Base-by-base conservation (phyloP, 306 rosid species). In the Dryas alaskensis region DNA sequence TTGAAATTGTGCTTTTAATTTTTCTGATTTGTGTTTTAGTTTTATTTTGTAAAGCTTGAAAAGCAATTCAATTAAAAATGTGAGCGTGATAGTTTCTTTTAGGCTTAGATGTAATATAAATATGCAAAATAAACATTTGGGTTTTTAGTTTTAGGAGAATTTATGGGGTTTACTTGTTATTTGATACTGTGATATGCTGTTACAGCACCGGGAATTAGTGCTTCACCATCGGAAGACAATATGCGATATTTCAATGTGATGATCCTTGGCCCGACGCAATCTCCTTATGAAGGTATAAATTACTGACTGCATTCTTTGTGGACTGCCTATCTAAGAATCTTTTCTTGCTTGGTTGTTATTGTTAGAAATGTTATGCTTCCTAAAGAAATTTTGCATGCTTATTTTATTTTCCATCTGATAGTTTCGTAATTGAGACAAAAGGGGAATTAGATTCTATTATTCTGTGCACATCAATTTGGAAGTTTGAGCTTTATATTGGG, bases 251-350 rank as follows among this genome's bases (percentile, higher is more conserved):
- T 93, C 81, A 93, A 93, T 80, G 98, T 91, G 82, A 93, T 91
- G 97, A 93, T 93, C 74, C 98, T 93, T 55, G 98, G 98, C 68
- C 98, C 98, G 0, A 89, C 98, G 5, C 98, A 93, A 84, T 93
- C 98, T 13, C 98, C 98, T 12, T 93, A 91, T 69, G 98, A 93
- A 89, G 98, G 98, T 88, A 80, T 50, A 57, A 59, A 62, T 62
- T 9, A 69, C 31, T 44, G 66, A 57, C 50, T 54, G 45, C 10
- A 7, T 71, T 44, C 11, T 44, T 59, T 72, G 43, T 71, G 54
- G 16, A 60, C 40, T 16, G 17, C 17, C 7, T 39, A 40, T 62
- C 48, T 14, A 40, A 43, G 47, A 6, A 61, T 39, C 10, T 19
- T 13, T 14, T 25, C 25, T 8, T 60, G 65, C 8, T 60, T 60